These are phyloP conservation scores for Chalciporus sp. DNA, from an alignment of 1,284 basidiomycete species.

Conservation along the genomic window DNA sequence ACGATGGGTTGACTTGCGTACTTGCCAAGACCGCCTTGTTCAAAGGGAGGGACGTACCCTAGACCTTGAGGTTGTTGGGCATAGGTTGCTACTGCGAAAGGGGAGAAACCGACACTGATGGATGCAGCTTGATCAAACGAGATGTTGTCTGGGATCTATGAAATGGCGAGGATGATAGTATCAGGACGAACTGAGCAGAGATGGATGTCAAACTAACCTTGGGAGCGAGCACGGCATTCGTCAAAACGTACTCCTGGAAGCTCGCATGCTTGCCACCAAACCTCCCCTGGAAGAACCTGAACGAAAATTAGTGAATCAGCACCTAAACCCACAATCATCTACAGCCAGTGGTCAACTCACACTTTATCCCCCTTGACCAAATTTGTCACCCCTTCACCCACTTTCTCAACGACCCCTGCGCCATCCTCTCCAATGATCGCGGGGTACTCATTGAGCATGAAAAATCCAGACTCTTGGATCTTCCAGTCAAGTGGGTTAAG, in stretches of 20 bases:
- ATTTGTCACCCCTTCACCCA: conserved; percentile 16
- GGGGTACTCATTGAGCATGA: conserved; percentile 12
- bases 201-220: conserved; percentile 35
- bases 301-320: background rate
- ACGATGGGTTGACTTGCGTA: conserved; percentile 39
- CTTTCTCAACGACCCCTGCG: conserved; percentile 15
- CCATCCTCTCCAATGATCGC: conserved; percentile 19
- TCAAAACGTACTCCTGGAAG: conserved; percentile 46
- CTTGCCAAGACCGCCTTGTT: conserved; percentile 25
- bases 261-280: conserved; percentile 11
- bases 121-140: conserved; percentile 46
- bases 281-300: conserved; percentile 15
- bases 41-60: conserved; percentile 20
- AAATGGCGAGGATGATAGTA: background rate
- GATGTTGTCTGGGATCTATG: conserved; percentile 42
- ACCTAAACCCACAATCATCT: background rate
- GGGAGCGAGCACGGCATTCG: conserved; percentile 36
- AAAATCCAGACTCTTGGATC: conserved; percentile 1
- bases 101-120: conserved; percentile 26
- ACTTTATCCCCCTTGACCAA: conserved; percentile 18
- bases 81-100: conserved; percentile 35
- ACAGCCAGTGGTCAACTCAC: conserved; percentile 4
- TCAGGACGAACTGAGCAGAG: background rate
- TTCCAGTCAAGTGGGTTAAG: conserved; percentile 21
- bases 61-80: conserved; percentile 17